Conservation (phyloP, 495 filamentous ascomycete genomes). For the Annulohypoxylon stygium region DNA sequence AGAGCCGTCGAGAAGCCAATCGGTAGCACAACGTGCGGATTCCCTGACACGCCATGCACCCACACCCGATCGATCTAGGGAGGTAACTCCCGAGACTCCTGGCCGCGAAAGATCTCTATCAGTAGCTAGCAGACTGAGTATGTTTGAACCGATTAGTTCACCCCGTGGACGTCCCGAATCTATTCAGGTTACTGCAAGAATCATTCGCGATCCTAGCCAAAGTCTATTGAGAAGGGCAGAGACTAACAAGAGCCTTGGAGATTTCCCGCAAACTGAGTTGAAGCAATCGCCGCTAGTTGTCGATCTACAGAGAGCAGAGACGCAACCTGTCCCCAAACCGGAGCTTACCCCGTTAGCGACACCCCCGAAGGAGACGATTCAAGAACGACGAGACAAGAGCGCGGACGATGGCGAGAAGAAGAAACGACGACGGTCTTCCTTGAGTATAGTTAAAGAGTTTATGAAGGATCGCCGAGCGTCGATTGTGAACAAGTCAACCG, state of each 20-base stretch:
- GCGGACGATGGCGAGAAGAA: slow-evolving; percentile 48
- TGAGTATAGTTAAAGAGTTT: slow-evolving; percentile 66
- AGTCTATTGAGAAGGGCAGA: slow-evolving; percentile 62
- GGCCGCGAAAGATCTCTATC: slow-evolving; percentile 58
- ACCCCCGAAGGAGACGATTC: slow-evolving; percentile 46
- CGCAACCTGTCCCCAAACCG: slow-evolving; percentile 28
- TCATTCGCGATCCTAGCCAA: slow-evolving; percentile 71
- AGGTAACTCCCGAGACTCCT: slow-evolving; percentile 58
- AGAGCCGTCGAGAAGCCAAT: slow-evolving; percentile 60
- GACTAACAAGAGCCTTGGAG: slow-evolving; percentile 51
- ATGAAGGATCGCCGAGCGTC: slow-evolving; percentile 64
- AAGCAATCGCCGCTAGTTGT: slow-evolving; percentile 80
- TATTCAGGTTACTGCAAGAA: slow-evolving; percentile 84
- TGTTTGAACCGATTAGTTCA: slow-evolving; percentile 58
- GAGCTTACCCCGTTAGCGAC: slow-evolving; percentile 42
- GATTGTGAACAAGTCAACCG: slow-evolving; percentile 57
- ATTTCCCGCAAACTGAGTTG: slow-evolving; percentile 67
- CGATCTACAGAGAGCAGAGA: slow-evolving; percentile 69
- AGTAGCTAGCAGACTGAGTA: slow-evolving; percentile 60
- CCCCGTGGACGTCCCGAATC: slow-evolving; percentile 70
- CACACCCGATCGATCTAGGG: slow-evolving; percentile 58
- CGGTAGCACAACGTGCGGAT: slow-evolving; percentile 58
- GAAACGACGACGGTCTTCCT: slow-evolving; percentile 58
- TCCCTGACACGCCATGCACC: slow-evolving; percentile 55
- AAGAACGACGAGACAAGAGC: slow-evolving; percentile 57